These are phyloP conservation scores for Symbiodinium pilosum DNA, from an alignment of 73 alveolate species.

Conservation along the genomic window DNA sequence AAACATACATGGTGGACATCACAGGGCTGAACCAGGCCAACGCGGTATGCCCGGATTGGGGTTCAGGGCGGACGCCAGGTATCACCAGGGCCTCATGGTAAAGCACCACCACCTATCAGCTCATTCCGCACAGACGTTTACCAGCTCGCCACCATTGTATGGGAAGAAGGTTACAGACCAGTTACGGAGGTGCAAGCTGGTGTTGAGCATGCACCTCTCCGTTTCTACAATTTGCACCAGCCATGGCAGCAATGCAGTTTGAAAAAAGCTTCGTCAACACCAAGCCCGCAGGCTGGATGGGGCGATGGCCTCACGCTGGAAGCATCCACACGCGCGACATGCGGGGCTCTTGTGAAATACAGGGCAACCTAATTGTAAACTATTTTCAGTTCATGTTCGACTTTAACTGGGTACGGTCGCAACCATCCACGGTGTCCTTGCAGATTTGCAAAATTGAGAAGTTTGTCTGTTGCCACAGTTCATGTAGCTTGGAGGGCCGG, in stretches of 20 bases:
- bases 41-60: background rate
- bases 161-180: too few relatives aligned
- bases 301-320: conserved; percentile 76
- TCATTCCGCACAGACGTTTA: background rate
- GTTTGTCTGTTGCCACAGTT: too few relatives aligned
- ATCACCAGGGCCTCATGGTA: background rate
- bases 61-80: background rate
- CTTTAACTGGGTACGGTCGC: too few relatives aligned
- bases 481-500: too few relatives aligned
- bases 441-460: too few relatives aligned
- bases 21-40: conserved; percentile 64
- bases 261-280: too few relatives aligned
- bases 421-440: too few relatives aligned
- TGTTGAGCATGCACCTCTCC: too few relatives aligned
- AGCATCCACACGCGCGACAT: conserved; percentile 23
- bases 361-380: too few relatives aligned
- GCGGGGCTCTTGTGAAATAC: conserved; percentile 13
- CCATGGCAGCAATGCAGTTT: too few relatives aligned
- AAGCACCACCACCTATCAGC: background rate
- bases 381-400: background rate
- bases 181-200: too few relatives aligned
- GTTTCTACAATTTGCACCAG: too few relatives aligned
- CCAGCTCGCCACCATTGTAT: background rate
- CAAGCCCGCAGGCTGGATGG: conserved; percentile 49
- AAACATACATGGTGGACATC: conserved; percentile 66